Evolutionary conservation across 23 red algal genomes (phyloP), one percentile per base, ranked within the genome.

Genomic region (Gracilaria vermiculophylla): DNA sequence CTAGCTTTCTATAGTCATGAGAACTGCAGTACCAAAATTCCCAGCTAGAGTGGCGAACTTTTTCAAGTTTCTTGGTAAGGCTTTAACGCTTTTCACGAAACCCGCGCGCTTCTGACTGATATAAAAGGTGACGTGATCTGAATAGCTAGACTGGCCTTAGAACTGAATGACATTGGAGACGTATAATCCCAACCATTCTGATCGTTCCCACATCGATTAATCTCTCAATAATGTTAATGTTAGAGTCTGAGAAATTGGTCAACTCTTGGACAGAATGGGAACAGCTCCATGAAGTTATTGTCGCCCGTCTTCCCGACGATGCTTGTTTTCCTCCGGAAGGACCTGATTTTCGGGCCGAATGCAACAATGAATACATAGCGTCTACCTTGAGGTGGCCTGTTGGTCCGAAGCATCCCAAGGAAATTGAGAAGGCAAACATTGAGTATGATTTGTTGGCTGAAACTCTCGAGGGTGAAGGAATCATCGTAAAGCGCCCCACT

Each of bases 181-280:
- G n/a, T n/a, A n/a, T n/a, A n/a, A n/a, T n/a, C n/a, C n/a, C n/a
- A n/a, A n/a, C n/a, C n/a, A n/a, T 47, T 47, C 43, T 12, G 43
- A 47, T 47, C 43, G 5, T 47, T 47, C 43, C 12, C 6, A 47
- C 43, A 47, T 47, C 43, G 43, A 17, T 69, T 69, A 5, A 9
- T n/a, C 0, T 41, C 37, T 19, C 21, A 69, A n/a, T n/a, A n/a
- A n/a, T n/a, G n/a, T n/a, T 29, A 24, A 73, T 73, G 67, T 73
- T 73, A 47, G 67, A 73, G 23, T 33, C 40, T 29, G 67, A 47
- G 40, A 73, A 48, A 14, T 40, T 73, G 24, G 79, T 83, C 0
- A 83, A 83, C 17, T 64, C 79, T 12, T 83, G 42, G 50, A 83
- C 79, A 3, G 57, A 83, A 56, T 83, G 79, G 79, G 79, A 51